Percentiles rank a stretch among this genome's conserved stretches.
These are phyloP conservation scores for Trichoderma parareesei DNA, from an alignment of 495 filamentous ascomycete genomes.

Conservation along the genomic window DNA sequence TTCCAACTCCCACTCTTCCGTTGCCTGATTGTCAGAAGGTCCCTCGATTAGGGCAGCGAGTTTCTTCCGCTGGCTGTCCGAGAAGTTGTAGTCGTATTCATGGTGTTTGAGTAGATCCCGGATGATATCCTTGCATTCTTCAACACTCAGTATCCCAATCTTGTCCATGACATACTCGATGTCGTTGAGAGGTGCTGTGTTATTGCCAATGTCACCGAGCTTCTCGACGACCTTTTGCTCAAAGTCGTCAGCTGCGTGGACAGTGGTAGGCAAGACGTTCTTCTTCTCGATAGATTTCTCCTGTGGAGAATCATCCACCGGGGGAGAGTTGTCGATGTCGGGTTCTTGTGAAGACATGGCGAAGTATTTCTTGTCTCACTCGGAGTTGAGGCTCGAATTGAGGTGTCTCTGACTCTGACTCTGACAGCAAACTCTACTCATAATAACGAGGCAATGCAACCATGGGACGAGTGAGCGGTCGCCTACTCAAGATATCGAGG, in stretches of 20 bases:
- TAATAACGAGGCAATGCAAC: no score
- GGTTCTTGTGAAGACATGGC: background rate
- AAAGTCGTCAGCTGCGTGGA: background rate
- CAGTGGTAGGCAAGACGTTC: background rate
- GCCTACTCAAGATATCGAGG: no score
- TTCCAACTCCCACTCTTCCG: constrained; percentile 28
- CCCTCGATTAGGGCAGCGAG: constrained; percentile 23
- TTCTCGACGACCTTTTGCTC: constrained; percentile 12
- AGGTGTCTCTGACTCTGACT: no score
- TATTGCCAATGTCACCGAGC: constrained; percentile 22
- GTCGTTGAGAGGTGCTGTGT: constrained; percentile 27
- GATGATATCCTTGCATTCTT: constrained; percentile 29
- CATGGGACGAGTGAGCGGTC: no score
- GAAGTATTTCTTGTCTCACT: no score
- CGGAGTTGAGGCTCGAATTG: no score
- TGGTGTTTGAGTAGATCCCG: constrained; percentile 24
- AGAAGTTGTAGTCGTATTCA: constrained; percentile 32
- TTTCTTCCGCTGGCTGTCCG: constrained; percentile 25
- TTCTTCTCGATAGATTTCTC: background rate
- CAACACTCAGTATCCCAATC: constrained; percentile 29
- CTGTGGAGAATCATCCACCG: background rate
- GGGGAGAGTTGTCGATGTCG: background rate
- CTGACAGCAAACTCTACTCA: no score
- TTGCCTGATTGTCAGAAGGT: constrained; percentile 26
- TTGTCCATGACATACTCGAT: constrained; percentile 30